Conservation (phyloP, 441 rosid genomes). For the Biscutella laevigata region DNA sequence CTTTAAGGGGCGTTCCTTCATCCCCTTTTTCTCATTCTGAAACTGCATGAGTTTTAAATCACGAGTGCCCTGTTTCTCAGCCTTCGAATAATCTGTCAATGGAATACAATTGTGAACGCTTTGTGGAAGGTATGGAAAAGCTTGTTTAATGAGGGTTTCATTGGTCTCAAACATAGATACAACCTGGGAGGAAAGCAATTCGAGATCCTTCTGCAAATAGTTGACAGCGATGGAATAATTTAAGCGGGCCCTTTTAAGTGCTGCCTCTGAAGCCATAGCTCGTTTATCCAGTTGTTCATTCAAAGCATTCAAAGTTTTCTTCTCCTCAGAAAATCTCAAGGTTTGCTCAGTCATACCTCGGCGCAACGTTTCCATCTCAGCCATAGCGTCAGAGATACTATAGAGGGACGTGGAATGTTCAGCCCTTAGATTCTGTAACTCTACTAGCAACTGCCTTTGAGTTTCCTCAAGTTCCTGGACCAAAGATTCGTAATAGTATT, state of each 20-base stretch:
- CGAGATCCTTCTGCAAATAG: conserved; percentile 96
- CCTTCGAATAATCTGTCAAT: conserved; percentile 27
- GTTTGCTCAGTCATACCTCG: conserved; percentile 59
- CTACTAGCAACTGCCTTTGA: conserved; percentile 84
- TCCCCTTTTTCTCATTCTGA: conserved; percentile 37
- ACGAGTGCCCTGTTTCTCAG: conserved; percentile 34
- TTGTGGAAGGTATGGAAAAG: conserved; percentile 57
- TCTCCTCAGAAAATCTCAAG: conserved; percentile 59
- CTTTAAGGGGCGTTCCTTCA: conserved; percentile 48
- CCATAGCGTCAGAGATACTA: conserved; percentile 56
- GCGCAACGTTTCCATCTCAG: conserved; percentile 77
- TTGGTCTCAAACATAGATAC: conserved; percentile 84
- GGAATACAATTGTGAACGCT: conserved; percentile 28
- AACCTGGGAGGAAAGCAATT: conserved; percentile 86
- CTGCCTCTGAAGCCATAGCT: conserved; percentile 70
- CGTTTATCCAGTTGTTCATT: conserved; percentile 79
- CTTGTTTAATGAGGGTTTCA: conserved; percentile 84
- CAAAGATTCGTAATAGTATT: conserved; percentile 91
- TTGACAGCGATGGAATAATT: conserved; percentile 93
- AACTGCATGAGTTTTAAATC: conserved; percentile 31
- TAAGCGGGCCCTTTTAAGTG: conserved; percentile 90
- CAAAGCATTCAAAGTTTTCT: conserved; percentile 47
- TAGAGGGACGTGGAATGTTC: conserved; percentile 82
- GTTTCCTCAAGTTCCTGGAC: conserved; percentile 98
- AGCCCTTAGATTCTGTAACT: conserved; percentile 81